These are phyloP conservation scores for Oenanthe sinensis DNA, from an alignment of 129 eudicot species.

Conservation along the genomic window DNA sequence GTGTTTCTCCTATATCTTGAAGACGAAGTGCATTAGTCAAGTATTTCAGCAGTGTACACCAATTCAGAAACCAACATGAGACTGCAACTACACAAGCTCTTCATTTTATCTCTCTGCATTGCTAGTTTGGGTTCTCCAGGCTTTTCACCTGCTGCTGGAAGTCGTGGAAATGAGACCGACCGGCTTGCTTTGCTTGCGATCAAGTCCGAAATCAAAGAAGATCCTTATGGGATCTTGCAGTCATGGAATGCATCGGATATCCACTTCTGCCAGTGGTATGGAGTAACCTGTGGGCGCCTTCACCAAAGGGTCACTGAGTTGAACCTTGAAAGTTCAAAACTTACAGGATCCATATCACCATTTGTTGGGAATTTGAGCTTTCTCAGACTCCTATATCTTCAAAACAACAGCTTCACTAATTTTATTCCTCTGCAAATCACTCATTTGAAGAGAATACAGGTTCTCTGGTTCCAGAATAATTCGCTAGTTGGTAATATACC, in stretches of 20 bases:
- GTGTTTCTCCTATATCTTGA: too few species aligned
- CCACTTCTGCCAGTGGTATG: slow-evolving; percentile 19
- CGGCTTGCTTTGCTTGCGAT: slow-evolving; percentile 12
- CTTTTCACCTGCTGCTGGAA: not conserved
- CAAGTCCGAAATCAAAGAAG: slow-evolving; percentile 8
- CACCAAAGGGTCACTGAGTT: slow-evolving; percentile 9
- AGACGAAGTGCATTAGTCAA: too few species aligned
- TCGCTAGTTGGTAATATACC: slow-evolving; percentile 28
- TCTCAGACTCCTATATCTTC: not conserved
- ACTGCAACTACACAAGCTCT: too few species aligned
- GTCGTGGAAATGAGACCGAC: slow-evolving; percentile 11
- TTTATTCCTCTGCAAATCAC: slow-evolving; percentile 17
- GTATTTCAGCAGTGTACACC: too few species aligned
- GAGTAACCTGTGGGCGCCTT: slow-evolving; percentile 12
- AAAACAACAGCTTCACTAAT: slow-evolving; percentile 5
- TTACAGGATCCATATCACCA: slow-evolving; percentile 14
- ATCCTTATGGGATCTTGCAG: slow-evolving; percentile 7
- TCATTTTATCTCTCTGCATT: too few species aligned
- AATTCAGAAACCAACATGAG: too few species aligned
- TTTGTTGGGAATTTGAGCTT: slow-evolving; percentile 16
- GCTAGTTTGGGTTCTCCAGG: too few species aligned
- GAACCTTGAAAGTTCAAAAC: not conserved
- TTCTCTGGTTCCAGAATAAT: slow-evolving; percentile 18
- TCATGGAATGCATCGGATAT: slow-evolving; percentile 18
- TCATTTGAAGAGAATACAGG: not conserved